Evolutionary conservation across 164 flowering plant species (phyloP).

Genomic region (Chloranthus sessilifolius): DNA sequence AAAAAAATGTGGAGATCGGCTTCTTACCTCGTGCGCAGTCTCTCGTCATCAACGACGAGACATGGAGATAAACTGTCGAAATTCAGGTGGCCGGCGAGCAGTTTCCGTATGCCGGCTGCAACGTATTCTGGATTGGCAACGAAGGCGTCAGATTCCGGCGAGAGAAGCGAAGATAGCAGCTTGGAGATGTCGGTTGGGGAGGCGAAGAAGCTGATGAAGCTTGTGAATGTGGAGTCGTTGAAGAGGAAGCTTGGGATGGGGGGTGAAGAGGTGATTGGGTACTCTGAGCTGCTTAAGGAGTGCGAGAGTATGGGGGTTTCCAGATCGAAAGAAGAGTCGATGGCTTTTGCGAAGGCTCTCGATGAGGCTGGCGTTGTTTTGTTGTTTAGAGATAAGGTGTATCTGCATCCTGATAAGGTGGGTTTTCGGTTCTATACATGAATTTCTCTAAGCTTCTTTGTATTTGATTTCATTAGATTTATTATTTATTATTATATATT

Average conservation of each 20-base stretch:
- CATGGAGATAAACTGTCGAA: no score
- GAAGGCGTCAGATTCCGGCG: no score
- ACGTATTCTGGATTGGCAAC: no score
- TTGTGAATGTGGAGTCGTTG: conserved; percentile 78
- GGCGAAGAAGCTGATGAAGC: conserved; percentile 72
- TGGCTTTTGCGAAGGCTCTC: conserved; percentile 58
- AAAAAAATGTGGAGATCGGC: no score
- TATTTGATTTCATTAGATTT: no score
- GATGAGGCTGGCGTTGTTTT: conserved; percentile 90
- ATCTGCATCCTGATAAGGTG: conserved; percentile 90
- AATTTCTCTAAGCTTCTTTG: no score
- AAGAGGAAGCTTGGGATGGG: conserved; percentile 62
- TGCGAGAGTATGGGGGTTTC: conserved; percentile 67
- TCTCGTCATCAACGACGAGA: no score
- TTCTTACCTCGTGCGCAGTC: no score
- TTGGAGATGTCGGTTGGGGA: conserved; percentile 43
- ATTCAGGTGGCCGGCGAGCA: no score
- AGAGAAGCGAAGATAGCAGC: neutral
- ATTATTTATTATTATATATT: neutral
- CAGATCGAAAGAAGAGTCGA: conserved; percentile 61
- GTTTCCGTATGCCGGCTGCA: no score
- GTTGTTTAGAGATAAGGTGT: conserved; percentile 80
- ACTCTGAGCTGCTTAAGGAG: conserved; percentile 53
- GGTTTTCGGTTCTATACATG: neutral
- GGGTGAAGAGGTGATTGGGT: conserved; percentile 54